phyloP scores from a whole-genome alignment of 805 yeast species.

The Kodamaea neixiangensis region DNA sequence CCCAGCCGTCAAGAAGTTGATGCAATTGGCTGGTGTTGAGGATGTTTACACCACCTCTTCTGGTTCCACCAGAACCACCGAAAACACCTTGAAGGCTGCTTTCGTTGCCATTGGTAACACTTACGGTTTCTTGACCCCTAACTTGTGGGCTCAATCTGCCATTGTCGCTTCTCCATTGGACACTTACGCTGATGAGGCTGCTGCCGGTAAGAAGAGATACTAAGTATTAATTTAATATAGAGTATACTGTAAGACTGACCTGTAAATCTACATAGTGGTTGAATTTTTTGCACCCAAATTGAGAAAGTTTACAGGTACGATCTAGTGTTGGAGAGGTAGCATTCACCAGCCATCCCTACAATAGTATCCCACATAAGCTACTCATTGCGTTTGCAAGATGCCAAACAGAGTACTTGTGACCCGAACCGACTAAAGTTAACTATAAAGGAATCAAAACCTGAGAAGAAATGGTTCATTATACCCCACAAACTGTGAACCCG shows the following conservation, averaged over 20 bases:
- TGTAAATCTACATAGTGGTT: too few species aligned
- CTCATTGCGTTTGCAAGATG: too few species aligned
- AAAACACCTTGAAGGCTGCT: slow-evolving; percentile 99
- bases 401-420: too few species aligned
- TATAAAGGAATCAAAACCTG: not conserved
- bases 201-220: slow-evolving; percentile 73
- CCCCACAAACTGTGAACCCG: too few species aligned
- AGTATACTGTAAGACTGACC: not conserved
- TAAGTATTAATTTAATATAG: slow-evolving; percentile 28
- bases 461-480: too few species aligned
- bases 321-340: too few species aligned
- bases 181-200: slow-evolving; percentile 84
- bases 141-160: slow-evolving; percentile 91
- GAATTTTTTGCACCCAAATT: too few species aligned
- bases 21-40: slow-evolving; percentile 99
- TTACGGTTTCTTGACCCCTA: slow-evolving; percentile 99
- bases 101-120: slow-evolving; percentile 99
- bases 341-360: too few species aligned
- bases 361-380: too few species aligned
- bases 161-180: slow-evolving; percentile 93
- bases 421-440: not conserved
- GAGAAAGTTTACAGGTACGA: too few species aligned
- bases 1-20: slow-evolving; percentile 98
- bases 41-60: slow-evolving; percentile 98
- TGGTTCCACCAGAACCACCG: slow-evolving; percentile 99